phyloP scores from a whole-genome alignment of 2,329 filamentous ascomycete species.

The Hypoxylon sp. region DNA sequence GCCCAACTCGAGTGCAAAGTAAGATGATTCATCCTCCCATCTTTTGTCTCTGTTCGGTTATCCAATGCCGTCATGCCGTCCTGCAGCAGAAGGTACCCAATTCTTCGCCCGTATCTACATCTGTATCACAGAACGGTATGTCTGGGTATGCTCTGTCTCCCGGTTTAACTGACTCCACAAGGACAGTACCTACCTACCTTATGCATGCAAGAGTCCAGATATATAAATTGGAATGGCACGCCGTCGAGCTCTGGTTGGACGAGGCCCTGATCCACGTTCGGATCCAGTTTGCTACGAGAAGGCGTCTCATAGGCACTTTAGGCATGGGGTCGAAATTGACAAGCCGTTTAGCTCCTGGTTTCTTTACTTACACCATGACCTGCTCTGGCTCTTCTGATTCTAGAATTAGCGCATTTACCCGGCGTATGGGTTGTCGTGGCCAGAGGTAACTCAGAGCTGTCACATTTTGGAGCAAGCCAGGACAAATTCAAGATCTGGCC shows the following conservation, averaged over 20 bases:
- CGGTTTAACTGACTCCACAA: conserved; percentile 33
- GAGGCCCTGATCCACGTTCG: conserved; percentile 34
- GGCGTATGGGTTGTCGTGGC: conserved; percentile 20
- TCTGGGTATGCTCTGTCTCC: conserved; percentile 32
- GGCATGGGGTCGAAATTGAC: conserved; percentile 23
- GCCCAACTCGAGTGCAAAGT: conserved; percentile 13
- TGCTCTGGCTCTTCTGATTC: conserved; percentile 27
- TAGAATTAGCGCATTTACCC: conserved; percentile 41
- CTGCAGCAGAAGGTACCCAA: conserved; percentile 28
- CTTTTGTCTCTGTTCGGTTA: conserved; percentile 29
- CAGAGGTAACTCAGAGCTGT: conserved; percentile 3
- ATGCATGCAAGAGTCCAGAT: conserved; percentile 42
- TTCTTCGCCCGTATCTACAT: conserved; percentile 18
- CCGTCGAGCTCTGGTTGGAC: conserved; percentile 43
- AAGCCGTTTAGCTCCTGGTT: conserved; percentile 6
- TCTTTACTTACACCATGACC: background rate
- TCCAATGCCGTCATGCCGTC: conserved; percentile 36
- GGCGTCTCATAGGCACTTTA: conserved; percentile 39
- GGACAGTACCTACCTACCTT: too few species aligned
- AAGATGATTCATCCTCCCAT: conserved; percentile 42
- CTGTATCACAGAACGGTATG: conserved; percentile 31
- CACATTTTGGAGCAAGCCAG: conserved; percentile 14
- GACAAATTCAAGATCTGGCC: conserved; percentile 20
- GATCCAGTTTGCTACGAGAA: conserved; percentile 34
- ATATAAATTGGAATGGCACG: conserved; percentile 38